A percentile compares a stretch with the other conserved stretches of the same genome.
These are phyloP conservation scores for Ceratocystis papillata DNA, from an alignment of 2,329 filamentous ascomycete species.

Conservation along the genomic window DNA sequence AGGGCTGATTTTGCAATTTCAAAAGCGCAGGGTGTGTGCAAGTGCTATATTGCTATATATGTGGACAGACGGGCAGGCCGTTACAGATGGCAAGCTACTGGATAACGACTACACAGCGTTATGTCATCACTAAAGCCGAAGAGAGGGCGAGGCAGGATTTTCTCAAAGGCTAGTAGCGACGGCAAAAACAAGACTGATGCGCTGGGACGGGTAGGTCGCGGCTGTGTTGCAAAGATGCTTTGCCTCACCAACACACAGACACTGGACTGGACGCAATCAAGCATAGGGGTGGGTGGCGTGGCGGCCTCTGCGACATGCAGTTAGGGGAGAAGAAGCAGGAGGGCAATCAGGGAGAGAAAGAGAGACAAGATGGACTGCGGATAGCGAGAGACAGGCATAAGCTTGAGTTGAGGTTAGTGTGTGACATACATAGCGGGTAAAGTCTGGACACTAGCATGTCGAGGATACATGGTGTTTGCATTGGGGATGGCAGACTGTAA, in stretches of 20 bases:
- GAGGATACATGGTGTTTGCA: not conserved
- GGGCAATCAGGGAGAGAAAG: too few relatives aligned
- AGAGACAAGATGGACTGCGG: too few relatives aligned
- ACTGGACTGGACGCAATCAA: not conserved
- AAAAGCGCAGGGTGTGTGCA: not conserved
- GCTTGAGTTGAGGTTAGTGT: not conserved
- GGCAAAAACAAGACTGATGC: not conserved
- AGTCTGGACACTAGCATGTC: too few relatives aligned
- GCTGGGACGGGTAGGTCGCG: not conserved
- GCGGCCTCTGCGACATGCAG: not conserved
- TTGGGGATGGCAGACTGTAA: not conserved
- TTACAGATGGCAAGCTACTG: too few relatives aligned
- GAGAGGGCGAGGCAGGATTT: too few relatives aligned
- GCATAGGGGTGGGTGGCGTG: not conserved
- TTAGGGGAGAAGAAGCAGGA: not conserved
- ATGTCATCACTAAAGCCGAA: too few relatives aligned
- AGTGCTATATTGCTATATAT: not conserved
- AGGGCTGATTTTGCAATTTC: not conserved
- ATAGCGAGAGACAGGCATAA: too few relatives aligned
- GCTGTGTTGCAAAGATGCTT: not conserved
- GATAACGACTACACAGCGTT: too few relatives aligned
- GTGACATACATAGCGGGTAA: not conserved
- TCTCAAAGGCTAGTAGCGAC: not conserved
- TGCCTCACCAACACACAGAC: constrained; percentile 3
- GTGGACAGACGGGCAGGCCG: not conserved